Conservation (phyloP, 2,329 filamentous ascomycete species). For the Diplodia corticola region DNA sequence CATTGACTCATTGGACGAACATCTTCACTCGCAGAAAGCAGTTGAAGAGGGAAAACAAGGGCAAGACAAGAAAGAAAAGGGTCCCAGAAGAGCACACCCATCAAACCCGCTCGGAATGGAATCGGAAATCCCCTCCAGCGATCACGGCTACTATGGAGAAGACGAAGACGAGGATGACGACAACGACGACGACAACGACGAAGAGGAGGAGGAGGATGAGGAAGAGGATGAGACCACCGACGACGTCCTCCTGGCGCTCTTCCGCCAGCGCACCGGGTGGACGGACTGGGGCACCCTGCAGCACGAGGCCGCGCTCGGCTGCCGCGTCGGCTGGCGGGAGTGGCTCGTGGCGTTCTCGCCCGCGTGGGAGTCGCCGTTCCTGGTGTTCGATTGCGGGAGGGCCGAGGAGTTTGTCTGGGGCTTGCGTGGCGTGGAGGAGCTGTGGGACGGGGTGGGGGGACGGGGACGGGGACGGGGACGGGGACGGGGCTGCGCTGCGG, state of each 20-base stretch:
- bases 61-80: no score
- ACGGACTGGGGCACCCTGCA: slow-evolving; percentile 18
- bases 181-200: neutral
- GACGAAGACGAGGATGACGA: neutral
- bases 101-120: neutral
- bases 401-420: neutral
- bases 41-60: no score
- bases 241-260: neutral
- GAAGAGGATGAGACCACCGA: neutral
- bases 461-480: neutral
- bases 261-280: neutral
- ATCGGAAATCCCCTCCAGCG: neutral
- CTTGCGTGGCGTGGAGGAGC: neutral
- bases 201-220: neutral
- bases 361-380: neutral
- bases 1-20: no score
- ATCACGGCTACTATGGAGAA: no score
- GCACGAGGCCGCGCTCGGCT: slow-evolving; percentile 8
- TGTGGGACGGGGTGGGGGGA: neutral
- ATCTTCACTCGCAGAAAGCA: no score
- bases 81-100: no score
- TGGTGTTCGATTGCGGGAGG: neutral
- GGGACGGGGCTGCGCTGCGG: no score
- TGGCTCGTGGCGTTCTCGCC: slow-evolving; percentile 13
- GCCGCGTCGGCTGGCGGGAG: slow-evolving; percentile 1